Percentiles rank a stretch among this genome's conserved stretches.
phyloP scores from a whole-genome alignment of 2,329 filamentous ascomycete species.

The Fusarium nematophilum region DNA sequence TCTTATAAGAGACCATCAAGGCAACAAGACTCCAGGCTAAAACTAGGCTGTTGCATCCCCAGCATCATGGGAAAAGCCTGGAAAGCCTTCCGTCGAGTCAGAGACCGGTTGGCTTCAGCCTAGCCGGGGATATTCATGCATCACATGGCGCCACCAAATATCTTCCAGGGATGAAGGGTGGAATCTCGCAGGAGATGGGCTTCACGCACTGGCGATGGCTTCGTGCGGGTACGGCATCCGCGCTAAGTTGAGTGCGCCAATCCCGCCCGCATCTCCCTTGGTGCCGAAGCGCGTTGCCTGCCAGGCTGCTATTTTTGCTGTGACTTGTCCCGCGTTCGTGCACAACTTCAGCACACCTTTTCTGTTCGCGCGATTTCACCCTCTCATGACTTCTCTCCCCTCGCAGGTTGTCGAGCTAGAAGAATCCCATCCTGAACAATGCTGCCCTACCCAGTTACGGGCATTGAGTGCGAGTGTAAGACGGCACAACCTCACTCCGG shows the following conservation, averaged over 20 bases:
- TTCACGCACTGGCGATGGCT: constrained; percentile 26
- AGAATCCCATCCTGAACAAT: background rate
- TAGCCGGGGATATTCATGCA: constrained; percentile 32
- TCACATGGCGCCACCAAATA: constrained; percentile 32
- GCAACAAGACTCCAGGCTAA: background rate
- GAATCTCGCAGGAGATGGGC: constrained; percentile 8
- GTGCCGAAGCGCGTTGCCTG: background rate
- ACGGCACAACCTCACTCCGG: constrained; percentile 38
- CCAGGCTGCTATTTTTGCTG: background rate
- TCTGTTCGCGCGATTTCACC: background rate
- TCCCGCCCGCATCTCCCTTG: background rate
- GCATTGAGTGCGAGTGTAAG: constrained; percentile 37
- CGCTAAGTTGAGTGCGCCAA: constrained; percentile 14
- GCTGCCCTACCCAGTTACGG: constrained; percentile 15
- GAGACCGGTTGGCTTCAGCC: constrained; percentile 11
- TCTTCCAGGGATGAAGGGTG: constrained; percentile 22
- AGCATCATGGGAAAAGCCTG: constrained; percentile 10
- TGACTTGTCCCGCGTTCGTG: background rate
- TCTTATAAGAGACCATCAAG: constrained; percentile 32
- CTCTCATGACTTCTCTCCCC: too few species aligned
- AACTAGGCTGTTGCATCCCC: constrained; percentile 1
- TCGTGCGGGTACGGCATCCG: constrained; percentile 33
- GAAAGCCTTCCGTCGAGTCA: constrained; percentile 20
- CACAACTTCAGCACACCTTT: background rate
- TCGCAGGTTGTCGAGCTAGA: too few species aligned